Evolutionary conservation across 2,329 filamentous ascomycete genomes (phyloP), one percentile per base, ranked within the genome.

Genomic region (Cercospora zeae-maydis): DNA sequence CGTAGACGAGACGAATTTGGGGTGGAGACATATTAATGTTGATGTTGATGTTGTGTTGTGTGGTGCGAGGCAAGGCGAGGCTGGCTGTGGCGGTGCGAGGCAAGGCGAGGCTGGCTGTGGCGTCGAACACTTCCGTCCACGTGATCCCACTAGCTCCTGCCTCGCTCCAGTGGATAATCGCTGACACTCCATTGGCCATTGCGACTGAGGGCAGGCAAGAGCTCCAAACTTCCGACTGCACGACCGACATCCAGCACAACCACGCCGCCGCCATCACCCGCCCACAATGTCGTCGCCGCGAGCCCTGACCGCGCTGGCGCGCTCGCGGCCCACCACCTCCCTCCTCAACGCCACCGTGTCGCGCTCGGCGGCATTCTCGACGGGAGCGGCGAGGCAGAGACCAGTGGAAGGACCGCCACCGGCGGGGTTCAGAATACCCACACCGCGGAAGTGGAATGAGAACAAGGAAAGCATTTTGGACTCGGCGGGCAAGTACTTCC

Each of bases 401-500:
- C 64, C 66, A n/a, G 91, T 92, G 67, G 83, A 84, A 68, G 92
- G 93, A 54, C 87, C 91, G 70, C 91, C 92, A 69, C 90, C 91
- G 62, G 81, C 87, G 70, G 87, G 88, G 68, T 97, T 96, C 84
- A 88, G 95, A 71, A 83, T 93, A 72, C 85, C 87, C 73, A 84
- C 82, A 67, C 88, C 85, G 57, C 84, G 87, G 76, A 81, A 86
- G 80, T 98, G 92, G 92, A 87, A 96, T 70, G 86, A 96, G 78
- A 84, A 88, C 68, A 83, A 85, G 66, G 92, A 96, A 76, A 86
- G 84, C 68, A 86, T 89, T 36, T 80, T 96, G 71, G 92, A 97
- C 80, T 89, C 88, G 77, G 84, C 92, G 67, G 92, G 91, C 71
- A 95, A 93, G 77, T 98, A 92, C 83, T 99, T 99, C 81, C 85